Base-by-base conservation (phyloP, 768 basidiomycete genomes). In the Trametes maxima region DNA sequence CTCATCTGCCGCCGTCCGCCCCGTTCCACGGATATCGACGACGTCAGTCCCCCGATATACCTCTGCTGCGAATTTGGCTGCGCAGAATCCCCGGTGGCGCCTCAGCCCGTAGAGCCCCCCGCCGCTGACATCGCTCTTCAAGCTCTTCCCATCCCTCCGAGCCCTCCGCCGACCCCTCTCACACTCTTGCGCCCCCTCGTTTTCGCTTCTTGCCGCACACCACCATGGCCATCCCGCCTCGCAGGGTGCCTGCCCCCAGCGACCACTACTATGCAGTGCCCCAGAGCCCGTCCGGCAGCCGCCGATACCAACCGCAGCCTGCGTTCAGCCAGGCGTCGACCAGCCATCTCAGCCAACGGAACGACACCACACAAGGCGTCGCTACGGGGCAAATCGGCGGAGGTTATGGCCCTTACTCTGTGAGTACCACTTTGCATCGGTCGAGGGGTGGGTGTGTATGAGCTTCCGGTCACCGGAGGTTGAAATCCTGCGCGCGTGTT, bases 331-430 rank as follows among this genome's bases (percentile, higher is more conserved):
- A 65, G 50, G 42, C 68, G 36, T 49, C 66, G 8, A 25, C 28
- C 70, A 61, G 69, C 56, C 64, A 55, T 25, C 46, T 64, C 69
- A 43, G 74, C 70, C 59, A 66, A 65, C 62, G 80, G 79, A 65
- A 79, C 52, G 84, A 84, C 21, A 86, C 90, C 47, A 83, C 88
- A 11, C 87, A 85, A 64, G 88, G 90, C 47, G 90, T 94, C n/a
- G 90, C 90, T 0, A 88, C 81, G 33, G 92, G 92, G 8, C 78
- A 79, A 36, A 90, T 94, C 69, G 92, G 92, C 4, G 82, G 84
- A 24, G 86, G 85, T 17, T 94, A 93, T 78, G 92, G 92, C 12
- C 92, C 92, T 24, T 94, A 94, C 76, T 87, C 90, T n/a, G 92
- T 93, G 66, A 54, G 73, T 67, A 49, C 14, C 17, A 7, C 17